Conservation (phyloP, 768 basidiomycete genomes). For the Hygrocybe punicea region DNA sequence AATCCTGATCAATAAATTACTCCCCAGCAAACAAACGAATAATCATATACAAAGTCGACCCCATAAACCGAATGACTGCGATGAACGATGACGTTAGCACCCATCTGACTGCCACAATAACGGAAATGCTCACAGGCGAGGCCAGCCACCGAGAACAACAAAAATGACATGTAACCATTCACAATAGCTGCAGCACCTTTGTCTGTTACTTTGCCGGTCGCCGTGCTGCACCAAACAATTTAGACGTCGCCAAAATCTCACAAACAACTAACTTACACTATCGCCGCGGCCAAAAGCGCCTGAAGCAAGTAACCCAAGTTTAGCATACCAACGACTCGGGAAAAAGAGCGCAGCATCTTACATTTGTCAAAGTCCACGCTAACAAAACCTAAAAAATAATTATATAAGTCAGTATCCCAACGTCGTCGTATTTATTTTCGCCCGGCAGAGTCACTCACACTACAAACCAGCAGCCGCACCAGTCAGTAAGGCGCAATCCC, state of each 20-base stretch:
- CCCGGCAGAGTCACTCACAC: slow-evolving; percentile 26
- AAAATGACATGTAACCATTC: slow-evolving; percentile 84
- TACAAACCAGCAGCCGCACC: slow-evolving; percentile 8
- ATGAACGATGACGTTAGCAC: neutral
- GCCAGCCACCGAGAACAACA: slow-evolving; percentile 84
- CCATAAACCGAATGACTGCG: slow-evolving; percentile 79
- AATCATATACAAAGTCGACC: slow-evolving; percentile 78
- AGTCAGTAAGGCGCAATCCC: slow-evolving; percentile 11
- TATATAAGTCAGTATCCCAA: slow-evolving; percentile 3
- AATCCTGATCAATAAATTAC: slow-evolving; percentile 33
- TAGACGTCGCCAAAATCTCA: neutral
- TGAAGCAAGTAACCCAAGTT: slow-evolving; percentile 21
- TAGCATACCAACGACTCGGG: slow-evolving; percentile 11
- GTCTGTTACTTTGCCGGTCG: slow-evolving; percentile 50
- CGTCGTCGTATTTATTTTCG: slow-evolving; percentile 7
- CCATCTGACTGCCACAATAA: neutral
- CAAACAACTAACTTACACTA: slow-evolving; percentile 52
- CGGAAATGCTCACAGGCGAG: slow-evolving; percentile 67
- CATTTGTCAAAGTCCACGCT: slow-evolving; percentile 86
- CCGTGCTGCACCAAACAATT: slow-evolving; percentile 30
- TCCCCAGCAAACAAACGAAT: slow-evolving; percentile 88
- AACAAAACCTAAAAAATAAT: slow-evolving; percentile 59
- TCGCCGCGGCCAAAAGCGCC: slow-evolving; percentile 70
- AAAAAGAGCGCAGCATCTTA: slow-evolving; percentile 28
- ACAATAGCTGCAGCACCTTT: slow-evolving; percentile 53